A percentile compares a stretch with the other conserved stretches of the same genome.
These are phyloP conservation scores for Mycena metata DNA, from an alignment of 768 basidiomycete species.

Conservation along the genomic window DNA sequence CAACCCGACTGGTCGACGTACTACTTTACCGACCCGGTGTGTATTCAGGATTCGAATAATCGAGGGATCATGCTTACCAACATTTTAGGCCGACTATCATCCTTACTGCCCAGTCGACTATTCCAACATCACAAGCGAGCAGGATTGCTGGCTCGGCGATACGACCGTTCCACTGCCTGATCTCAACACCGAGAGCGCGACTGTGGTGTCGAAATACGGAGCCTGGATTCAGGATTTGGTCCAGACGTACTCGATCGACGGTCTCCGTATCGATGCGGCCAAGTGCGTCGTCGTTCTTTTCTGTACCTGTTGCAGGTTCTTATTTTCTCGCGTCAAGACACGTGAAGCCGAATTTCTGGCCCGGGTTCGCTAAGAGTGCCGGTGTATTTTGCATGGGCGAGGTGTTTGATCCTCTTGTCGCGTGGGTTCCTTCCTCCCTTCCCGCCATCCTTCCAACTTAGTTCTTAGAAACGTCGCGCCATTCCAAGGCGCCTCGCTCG, in stretches of 20 bases:
- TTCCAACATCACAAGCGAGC: constrained; percentile 76
- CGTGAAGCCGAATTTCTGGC: constrained; percentile 83
- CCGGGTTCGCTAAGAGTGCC: constrained; percentile 76
- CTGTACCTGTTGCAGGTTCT: constrained; percentile 26
- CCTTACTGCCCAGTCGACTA: constrained; percentile 83
- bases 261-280: constrained; percentile 86
- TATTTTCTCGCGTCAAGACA: constrained; percentile 61
- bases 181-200: constrained; percentile 78
- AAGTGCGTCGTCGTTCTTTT: constrained; percentile 51
- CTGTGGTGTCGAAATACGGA: constrained; percentile 73
- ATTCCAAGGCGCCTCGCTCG: constrained; percentile 75
- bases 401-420: constrained; percentile 69
- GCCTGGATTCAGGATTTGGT: constrained; percentile 80
- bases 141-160: constrained; percentile 90
- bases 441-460: constrained; percentile 5
- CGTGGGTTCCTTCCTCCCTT: constrained; percentile 49
- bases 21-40: constrained; percentile 75
- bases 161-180: constrained; percentile 80
- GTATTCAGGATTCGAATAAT: constrained; percentile 32
- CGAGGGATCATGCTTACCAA: background rate
- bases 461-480: constrained; percentile 62
- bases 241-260: constrained; percentile 80
- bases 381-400: constrained; percentile 92
- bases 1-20: constrained; percentile 75
- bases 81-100: constrained; percentile 74